A percentile compares a stretch with the other conserved stretches of the same genome.
Evolutionary conservation across 2,329 filamentous ascomycete genomes (phyloP).

Genomic region (Parastagonospora avenae): DNA sequence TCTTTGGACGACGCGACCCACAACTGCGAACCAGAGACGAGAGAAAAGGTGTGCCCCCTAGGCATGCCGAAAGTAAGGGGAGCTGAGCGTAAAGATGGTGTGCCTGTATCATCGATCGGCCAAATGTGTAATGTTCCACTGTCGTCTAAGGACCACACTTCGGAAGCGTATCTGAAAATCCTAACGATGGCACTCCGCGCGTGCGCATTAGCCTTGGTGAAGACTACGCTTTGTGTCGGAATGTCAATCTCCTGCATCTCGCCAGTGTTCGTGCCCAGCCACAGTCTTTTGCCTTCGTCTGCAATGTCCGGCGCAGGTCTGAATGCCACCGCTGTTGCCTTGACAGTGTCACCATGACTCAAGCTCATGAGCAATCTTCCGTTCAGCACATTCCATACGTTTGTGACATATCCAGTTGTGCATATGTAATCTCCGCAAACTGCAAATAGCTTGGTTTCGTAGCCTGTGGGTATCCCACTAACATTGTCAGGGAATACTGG

Average conservation of each 20-base stretch:
- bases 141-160: slow-evolving; percentile 94
- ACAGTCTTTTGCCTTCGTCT: slow-evolving; percentile 80
- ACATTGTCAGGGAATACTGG: slow-evolving; percentile 74
- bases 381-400: slow-evolving; percentile 84
- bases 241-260: slow-evolving; percentile 92
- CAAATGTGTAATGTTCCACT: slow-evolving; percentile 85
- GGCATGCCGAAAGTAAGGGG: slow-evolving; percentile 80
- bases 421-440: slow-evolving; percentile 87
- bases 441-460: slow-evolving; percentile 84
- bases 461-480: slow-evolving; percentile 80
- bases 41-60: slow-evolving; percentile 83
- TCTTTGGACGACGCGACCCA: slow-evolving; percentile 91
- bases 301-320: slow-evolving; percentile 79
- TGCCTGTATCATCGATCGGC: slow-evolving; percentile 76
- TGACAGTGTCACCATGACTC: slow-evolving; percentile 82
- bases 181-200: slow-evolving; percentile 78
- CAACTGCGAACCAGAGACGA: slow-evolving; percentile 81
- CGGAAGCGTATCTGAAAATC: slow-evolving; percentile 83
- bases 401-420: slow-evolving; percentile 83
- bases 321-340: slow-evolving; percentile 80
- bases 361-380: slow-evolving; percentile 82
- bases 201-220: slow-evolving; percentile 73
- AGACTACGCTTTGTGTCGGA: slow-evolving; percentile 70
- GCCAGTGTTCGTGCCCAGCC: slow-evolving; percentile 88
- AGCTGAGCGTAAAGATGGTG: slow-evolving; percentile 74